Conservation (phyloP, 192 early-diverging fungal species). For the Haplosporangium gracile region DNA sequence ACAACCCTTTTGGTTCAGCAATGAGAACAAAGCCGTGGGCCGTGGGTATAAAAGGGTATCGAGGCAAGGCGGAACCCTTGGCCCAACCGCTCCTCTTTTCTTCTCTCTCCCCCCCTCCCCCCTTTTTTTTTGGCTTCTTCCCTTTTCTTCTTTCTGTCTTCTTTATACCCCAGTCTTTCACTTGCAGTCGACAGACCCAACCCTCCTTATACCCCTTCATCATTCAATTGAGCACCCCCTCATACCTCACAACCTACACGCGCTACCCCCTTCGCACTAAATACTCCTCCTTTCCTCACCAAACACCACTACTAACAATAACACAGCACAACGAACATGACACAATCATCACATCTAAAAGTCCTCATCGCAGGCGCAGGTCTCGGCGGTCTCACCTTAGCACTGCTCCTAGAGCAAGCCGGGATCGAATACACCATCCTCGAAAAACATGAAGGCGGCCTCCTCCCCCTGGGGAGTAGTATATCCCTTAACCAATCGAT, state of each 20-base stretch:
- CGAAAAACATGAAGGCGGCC: conserved; percentile 36
- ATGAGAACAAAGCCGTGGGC: too few species aligned
- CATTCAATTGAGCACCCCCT: not conserved
- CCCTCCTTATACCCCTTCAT: not conserved
- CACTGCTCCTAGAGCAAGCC: conserved; percentile 36
- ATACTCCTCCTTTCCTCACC: not conserved
- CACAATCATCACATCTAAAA: conserved; percentile 23
- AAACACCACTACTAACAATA: not conserved
- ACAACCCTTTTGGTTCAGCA: not conserved
- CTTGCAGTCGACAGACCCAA: not conserved
- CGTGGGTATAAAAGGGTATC: not conserved
- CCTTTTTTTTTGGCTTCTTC: not conserved
- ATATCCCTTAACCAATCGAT: conserved; percentile 39
- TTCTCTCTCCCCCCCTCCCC: not conserved
- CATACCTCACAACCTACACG: not conserved
- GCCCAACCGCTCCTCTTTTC: not conserved
- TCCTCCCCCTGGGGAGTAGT: conserved; percentile 42
- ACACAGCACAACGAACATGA: not conserved
- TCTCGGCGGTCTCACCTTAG: conserved; percentile 34
- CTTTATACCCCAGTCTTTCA: not conserved
- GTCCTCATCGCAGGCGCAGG: conserved; percentile 46
- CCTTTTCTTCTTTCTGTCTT: not conserved
- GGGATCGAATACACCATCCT: conserved; percentile 35
- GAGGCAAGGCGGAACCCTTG: not conserved
- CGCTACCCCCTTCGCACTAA: not conserved